These are phyloP conservation scores for Paraphoma sp. DNA, from an alignment of 2,329 filamentous ascomycete species.

Conservation along the genomic window DNA sequence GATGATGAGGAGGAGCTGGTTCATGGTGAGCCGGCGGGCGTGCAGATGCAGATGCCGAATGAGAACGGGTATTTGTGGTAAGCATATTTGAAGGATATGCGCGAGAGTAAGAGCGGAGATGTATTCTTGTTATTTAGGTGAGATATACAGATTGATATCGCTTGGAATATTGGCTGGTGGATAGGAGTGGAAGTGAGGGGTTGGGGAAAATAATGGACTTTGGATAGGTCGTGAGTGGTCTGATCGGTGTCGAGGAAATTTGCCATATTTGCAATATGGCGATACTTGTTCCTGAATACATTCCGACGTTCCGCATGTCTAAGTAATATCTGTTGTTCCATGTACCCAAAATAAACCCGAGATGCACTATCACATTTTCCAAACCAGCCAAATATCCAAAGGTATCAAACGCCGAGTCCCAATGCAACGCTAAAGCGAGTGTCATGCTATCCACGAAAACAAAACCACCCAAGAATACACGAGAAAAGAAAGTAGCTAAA, in stretches of 20 bases:
- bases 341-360: not conserved
- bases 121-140: not conserved
- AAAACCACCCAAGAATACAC: too few species aligned
- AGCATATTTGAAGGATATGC: not conserved
- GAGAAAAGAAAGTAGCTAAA: too few species aligned
- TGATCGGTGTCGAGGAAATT: too few species aligned
- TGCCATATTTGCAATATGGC: too few species aligned
- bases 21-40: not conserved
- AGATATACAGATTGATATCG: not conserved
- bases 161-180: too few species aligned
- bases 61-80: not conserved
- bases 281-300: too few species aligned
- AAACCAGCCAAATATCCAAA: not conserved
- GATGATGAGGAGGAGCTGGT: constrained; percentile 4
- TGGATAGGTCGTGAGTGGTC: too few species aligned
- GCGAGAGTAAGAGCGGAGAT: not conserved
- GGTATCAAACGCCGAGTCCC: not conserved
- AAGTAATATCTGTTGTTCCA: too few species aligned
- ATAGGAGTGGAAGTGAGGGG: too few species aligned
- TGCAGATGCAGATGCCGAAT: constrained; percentile 1
- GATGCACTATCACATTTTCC: not conserved
- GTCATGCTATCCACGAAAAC: not conserved
- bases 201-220: too few species aligned
- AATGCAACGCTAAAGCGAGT: not conserved
- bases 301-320: too few species aligned